Evolutionary conservation across 306 rosid genomes (phyloP).

Genomic region (Mimosa bimucronata): DNA sequence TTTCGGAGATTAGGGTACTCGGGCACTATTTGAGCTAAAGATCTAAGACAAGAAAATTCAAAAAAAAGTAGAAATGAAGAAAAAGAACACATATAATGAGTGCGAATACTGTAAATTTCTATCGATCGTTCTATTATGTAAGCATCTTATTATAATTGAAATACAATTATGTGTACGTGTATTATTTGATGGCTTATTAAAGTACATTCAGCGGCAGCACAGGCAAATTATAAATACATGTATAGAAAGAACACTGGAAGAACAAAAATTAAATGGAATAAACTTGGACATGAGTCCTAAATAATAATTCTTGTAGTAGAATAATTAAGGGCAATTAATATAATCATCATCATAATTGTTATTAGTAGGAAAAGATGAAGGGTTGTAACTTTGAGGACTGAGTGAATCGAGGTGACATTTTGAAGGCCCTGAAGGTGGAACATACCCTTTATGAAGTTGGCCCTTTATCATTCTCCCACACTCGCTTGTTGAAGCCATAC

Average conservation of each 20-base stretch:
- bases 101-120: background rate
- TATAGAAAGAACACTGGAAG: background rate
- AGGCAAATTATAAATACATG: background rate
- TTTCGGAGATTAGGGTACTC: background rate
- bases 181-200: background rate
- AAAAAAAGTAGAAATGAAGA: background rate
- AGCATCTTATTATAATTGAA: background rate
- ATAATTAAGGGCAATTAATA: slow-evolving; percentile 33
- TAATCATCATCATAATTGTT: slow-evolving; percentile 9
- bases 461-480: background rate
- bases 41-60: too few relatives aligned
- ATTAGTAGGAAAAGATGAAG: slow-evolving; percentile 35
- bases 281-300: background rate
- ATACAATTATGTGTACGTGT: background rate
- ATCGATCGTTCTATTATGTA: background rate
- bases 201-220: background rate
- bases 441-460: background rate
- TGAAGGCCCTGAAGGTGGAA: slow-evolving; percentile 55
- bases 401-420: slow-evolving; percentile 60
- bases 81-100: background rate
- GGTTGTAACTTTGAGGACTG: slow-evolving; percentile 41
- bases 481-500: slow-evolving; percentile 37
- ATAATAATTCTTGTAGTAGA: too few relatives aligned
- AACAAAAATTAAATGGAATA: background rate
- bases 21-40: too few relatives aligned